These are phyloP conservation scores for Quercus wislizeni DNA, from an alignment of 306 rosid species.

Conservation along the genomic window DNA sequence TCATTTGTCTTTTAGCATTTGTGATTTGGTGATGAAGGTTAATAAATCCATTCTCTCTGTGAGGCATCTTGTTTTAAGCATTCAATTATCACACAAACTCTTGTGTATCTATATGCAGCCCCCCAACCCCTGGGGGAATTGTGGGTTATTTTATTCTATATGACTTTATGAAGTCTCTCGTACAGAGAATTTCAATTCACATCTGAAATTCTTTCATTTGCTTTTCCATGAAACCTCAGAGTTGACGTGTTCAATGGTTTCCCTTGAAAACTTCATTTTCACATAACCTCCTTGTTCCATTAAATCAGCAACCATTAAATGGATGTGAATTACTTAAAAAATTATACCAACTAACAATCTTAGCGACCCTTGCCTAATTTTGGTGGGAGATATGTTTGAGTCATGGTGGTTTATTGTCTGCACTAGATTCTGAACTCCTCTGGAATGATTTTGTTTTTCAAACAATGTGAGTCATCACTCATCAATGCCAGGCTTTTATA, in stretches of 20 bases:
- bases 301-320: neutral
- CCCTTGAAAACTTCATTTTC: neutral
- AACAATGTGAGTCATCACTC: slow-evolving; percentile 1
- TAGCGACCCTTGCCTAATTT: neutral
- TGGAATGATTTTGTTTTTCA: neutral
- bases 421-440: neutral
- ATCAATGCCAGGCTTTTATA: slow-evolving; percentile 1
- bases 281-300: neutral
- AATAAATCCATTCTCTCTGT: no score
- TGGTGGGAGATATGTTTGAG: neutral
- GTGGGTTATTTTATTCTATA: neutral
- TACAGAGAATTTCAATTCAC: neutral
- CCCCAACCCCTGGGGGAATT: neutral
- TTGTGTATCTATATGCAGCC: no score
- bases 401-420: slow-evolving; percentile 13
- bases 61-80: no score
- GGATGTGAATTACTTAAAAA: neutral
- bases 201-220: neutral
- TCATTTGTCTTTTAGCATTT: neutral
- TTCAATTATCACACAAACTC: no score
- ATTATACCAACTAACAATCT: neutral
- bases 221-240: neutral
- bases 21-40: neutral
- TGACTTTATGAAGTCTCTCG: neutral
- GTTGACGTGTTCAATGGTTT: neutral